Evolutionary conservation across 2,329 filamentous ascomycete species (phyloP).

Genomic region (Pseudogymnoascus sp.): DNA sequence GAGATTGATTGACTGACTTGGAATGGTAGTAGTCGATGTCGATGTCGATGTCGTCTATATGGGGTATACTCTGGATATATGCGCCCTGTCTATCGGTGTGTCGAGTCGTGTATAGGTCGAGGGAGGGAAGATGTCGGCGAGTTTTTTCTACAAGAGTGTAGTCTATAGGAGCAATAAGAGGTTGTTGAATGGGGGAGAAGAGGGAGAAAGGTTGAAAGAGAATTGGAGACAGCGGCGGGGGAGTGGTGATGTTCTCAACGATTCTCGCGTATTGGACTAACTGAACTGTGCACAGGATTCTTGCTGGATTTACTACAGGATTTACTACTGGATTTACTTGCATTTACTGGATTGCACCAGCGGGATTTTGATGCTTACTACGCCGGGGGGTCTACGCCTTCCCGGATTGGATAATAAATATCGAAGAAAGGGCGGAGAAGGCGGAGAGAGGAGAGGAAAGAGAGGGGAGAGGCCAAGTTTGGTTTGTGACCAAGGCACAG

Average conservation of each 20-base stretch:
- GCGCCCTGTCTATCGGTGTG: background rate
- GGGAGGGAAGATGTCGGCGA: background rate
- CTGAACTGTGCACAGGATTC: background rate
- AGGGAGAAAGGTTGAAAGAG: background rate
- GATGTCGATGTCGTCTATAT: background rate
- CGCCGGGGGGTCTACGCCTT: background rate
- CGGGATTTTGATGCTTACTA: background rate
- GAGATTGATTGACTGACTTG: background rate
- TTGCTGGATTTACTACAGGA: background rate
- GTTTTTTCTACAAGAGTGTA: background rate
- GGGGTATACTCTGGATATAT: background rate
- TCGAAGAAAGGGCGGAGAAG: background rate
- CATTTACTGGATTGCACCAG: background rate
- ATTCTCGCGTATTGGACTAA: conserved; percentile 1
- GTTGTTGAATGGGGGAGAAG: background rate
- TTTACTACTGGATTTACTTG: background rate
- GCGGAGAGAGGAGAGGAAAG: background rate
- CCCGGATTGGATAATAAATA: background rate
- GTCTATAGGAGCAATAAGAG: background rate
- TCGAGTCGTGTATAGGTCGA: background rate
- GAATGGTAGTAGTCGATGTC: background rate
- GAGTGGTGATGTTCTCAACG: conserved; percentile 9
- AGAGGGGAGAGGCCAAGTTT: background rate
- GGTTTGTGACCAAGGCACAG: conserved; percentile 1
- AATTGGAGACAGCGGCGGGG: background rate